Evolutionary conservation across 176 grass and related monocot genomes (phyloP), one percentile per base, ranked within the genome.

Genomic region (Carex scoparia): DNA sequence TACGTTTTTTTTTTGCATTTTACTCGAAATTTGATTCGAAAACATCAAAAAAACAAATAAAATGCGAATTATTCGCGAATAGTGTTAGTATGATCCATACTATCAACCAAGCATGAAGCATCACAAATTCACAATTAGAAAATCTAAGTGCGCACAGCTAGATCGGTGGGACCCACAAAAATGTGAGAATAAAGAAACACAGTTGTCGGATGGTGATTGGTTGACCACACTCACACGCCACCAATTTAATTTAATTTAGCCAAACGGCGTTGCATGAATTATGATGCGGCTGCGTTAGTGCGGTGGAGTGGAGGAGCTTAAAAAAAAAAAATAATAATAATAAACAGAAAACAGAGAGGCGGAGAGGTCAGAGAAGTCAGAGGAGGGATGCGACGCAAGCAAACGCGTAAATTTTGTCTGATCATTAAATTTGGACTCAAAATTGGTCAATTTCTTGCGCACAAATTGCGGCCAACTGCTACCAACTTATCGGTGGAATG

Each of bases 341-440:
- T 23, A 44, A 51, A 10, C 38, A 10, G 10, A 51, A 51, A 51
- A 51, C 48, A 51, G 48, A 11, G 48, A 51, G 10, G 48, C 48
- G 11, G 48, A 11, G 48, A 51, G 10, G 48, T 10, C 10, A 51
- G 48, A 51, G 33, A 35, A 35, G 48, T 48, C 46, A 10, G 48
- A 49, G 2, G 8, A 10, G 48, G 7, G 42, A 40, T 73, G 69
- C 23, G 42, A 38, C 9, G 16, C n/a, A 59, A 44, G 5, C 13
- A 67, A 49, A 5, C 84, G 84, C 84, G 84, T 86, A 79, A 86
- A 79, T 68, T 40, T 31, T 8, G 84, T 58, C 84, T 40, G 38
- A 40, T 62, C 57, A 81, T 61, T 81, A 57, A 33, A 69, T 15
- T 69, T 2, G 65, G 9, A 10, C 14, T 33, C 9, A 31, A 31